A percentile compares a stretch with the other conserved stretches of the same genome.
phyloP scores from a whole-genome alignment of 306 rosid species.

The Glycine soja region DNA sequence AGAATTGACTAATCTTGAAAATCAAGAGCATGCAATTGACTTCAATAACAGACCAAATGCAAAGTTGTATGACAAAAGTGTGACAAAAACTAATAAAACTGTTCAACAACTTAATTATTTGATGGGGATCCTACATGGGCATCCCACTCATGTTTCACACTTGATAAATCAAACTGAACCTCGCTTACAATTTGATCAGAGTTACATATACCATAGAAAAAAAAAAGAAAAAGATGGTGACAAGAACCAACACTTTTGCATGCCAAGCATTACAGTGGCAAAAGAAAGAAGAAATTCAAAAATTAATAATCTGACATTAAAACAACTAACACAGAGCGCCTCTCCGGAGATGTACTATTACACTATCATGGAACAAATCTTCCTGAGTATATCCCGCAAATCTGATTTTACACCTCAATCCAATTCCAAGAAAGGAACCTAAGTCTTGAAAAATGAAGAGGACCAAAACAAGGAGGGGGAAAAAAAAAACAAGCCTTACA shows the following conservation, averaged over 20 bases:
- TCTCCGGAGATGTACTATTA: constrained; percentile 64
- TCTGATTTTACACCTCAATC: constrained; percentile 90
- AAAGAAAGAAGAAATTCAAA: constrained; percentile 49
- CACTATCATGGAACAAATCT: constrained; percentile 69
- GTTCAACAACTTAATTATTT: constrained; percentile 64
- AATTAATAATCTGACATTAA: constrained; percentile 58
- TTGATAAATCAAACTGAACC: constrained; percentile 66
- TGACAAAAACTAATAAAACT: constrained; percentile 55
- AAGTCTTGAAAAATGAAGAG: constrained; percentile 53
- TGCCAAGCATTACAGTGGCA: constrained; percentile 66
- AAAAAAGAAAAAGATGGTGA: constrained; percentile 42
- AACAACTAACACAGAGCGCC: constrained; percentile 59
- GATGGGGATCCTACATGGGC: constrained; percentile 64
- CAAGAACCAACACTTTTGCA: constrained; percentile 67
- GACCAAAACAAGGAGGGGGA: constrained; percentile 3
- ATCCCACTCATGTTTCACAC: constrained; percentile 77
- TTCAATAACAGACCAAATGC: constrained; percentile 33
- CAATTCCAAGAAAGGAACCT: constrained; percentile 74
- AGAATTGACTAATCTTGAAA: constrained; percentile 46
- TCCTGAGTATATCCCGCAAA: constrained; percentile 79
- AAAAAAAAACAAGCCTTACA: constrained; percentile 66
- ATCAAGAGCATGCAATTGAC: constrained; percentile 32
- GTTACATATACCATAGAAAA: constrained; percentile 56
- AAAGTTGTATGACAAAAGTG: constrained; percentile 49
- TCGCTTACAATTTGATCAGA: constrained; percentile 67